Evolutionary conservation across 1,284 basidiomycete species (phyloP), one percentile per base, ranked within the genome.

Genomic region (Trichosporon sp.): DNA sequence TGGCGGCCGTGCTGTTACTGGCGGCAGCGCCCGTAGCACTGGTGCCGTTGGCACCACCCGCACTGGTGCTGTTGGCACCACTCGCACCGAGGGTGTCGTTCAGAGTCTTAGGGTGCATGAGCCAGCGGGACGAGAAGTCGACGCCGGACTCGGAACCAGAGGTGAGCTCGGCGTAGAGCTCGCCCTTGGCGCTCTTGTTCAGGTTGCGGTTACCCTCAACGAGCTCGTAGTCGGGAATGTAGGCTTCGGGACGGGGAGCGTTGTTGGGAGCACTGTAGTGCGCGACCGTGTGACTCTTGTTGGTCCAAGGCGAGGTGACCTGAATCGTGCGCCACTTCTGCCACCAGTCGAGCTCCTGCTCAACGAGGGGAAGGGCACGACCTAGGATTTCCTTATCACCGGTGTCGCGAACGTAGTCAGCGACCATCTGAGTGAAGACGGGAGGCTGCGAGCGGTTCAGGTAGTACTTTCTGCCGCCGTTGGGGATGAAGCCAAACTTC

Each of bases 381-480:
- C 84, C 78, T n/a, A 92, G 86, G 70, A 92, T 87, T 4, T 87
- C 84, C 1, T 85, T 87, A 79, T 92, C 91, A 43, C 88, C 87
- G 1, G 89, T 89, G 4, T 84, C 84, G 12, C 86, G 81, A 51
- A 91, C 85, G 74, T 91, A 92, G 68, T 86, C 86, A 54, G 86
- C 86, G 14, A 92, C 84, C 90, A 92, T 92, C 77, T 90, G 90
- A 63, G 91, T 88, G 83, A 94, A 94, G 40, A 96, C 80, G 2
- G 94, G 94, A 6, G 94, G 94, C 81, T 97, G 94, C 31, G 93
- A 95, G 68, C 94, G 89, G 79, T 96, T 89, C 74, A 96, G 83
- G 84, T 96, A 80, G 54, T 76, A 76, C 71, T 83, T 83, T 43
- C 82, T 87, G 16, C 93, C 94, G 12, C 95, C 95, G 79, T 97